Evolutionary conservation across 345 rosid species (phyloP), one percentile per base, ranked within the genome.

Genomic region (Microthlaspi erraticum): DNA sequence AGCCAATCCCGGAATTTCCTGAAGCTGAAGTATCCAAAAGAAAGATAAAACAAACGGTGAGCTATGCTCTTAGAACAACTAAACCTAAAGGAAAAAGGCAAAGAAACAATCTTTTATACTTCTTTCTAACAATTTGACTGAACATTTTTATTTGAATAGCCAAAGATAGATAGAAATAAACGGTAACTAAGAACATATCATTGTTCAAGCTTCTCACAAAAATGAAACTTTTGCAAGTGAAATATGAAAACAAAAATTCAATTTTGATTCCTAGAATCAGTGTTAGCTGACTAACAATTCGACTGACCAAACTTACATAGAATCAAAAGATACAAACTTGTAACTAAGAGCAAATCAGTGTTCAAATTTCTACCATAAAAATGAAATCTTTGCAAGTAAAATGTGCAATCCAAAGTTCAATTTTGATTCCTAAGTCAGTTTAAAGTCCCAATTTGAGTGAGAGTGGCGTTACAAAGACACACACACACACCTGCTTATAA

Each of bases 1-100:
- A 63, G 92, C 98, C 76, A 91, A 81, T n/a, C 97, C 94, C 5
- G 95, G 91, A 46, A 93, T 80, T 73, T 87, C 94, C 78, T 68
- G 80, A 64, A 93, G 87, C 98, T 93, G 82, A 77, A 83, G 75
- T 51, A 56, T 67, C 71, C 54, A 76, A 65, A 49, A 29, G 4
- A 41, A 62, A 7, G 8, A 43, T 1, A 39, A 49, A 16, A 1
- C n/a, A n/a, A 36, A n/a, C 9, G 0, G 19, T 60, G 36, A 60
- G 29, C 23, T 50, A 48, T 8, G 16, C 50, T 46, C 65, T 57
- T 6, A 33, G 56, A 66, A 36, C 16, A 10, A 51, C 46, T 19
- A 33, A 41, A 36, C 46, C 7, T 14, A 19, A 41, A 5, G 20
- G 31, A 26, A 50, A 19, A 39, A 17, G 5, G 18, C 20, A 64